phyloP scores from a whole-genome alignment of 2,329 filamentous ascomycete genomes.

The Botrytis squamosa region DNA sequence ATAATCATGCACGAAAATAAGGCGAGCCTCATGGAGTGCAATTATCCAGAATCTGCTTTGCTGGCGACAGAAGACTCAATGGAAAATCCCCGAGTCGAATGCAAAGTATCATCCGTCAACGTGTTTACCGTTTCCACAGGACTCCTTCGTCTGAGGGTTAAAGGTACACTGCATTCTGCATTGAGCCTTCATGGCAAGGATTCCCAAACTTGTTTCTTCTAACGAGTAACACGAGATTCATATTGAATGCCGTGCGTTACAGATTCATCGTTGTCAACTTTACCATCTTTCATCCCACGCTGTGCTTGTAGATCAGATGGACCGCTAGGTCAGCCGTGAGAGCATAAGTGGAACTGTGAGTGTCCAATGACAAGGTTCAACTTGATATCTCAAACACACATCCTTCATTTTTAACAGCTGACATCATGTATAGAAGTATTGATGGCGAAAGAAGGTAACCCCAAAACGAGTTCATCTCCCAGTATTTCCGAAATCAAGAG shows the following conservation, averaged over 20 bases:
- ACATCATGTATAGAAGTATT: neutral
- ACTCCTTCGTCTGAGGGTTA: neutral
- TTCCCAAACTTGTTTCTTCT: neutral
- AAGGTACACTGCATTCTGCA: constrained; percentile 13
- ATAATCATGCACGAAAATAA: constrained; percentile 1
- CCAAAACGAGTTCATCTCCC: neutral
- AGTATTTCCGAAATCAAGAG: constrained; percentile 4
- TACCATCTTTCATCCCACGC: constrained; percentile 15
- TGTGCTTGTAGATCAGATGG: constrained; percentile 15
- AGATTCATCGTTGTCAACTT: constrained; percentile 17
- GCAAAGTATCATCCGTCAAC: constrained; percentile 9
- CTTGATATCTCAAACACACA: neutral
- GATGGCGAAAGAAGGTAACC: neutral
- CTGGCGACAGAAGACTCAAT: constrained; percentile 5
- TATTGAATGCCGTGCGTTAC: neutral
- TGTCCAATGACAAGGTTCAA: neutral
- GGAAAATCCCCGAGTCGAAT: constrained; percentile 4
- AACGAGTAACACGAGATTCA: constrained; percentile 4
- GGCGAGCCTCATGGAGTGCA: neutral
- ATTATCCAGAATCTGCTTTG: neutral
- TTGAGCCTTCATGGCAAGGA: constrained; percentile 8
- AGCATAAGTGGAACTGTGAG: neutral
- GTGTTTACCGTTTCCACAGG: neutral
- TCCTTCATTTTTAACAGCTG: neutral
- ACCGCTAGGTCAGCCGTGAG: constrained; percentile 8